Percentiles rank a stretch among this genome's conserved stretches.
Evolutionary conservation across 305 asterid species (phyloP).

Genomic region (Nicotiana rustica): DNA sequence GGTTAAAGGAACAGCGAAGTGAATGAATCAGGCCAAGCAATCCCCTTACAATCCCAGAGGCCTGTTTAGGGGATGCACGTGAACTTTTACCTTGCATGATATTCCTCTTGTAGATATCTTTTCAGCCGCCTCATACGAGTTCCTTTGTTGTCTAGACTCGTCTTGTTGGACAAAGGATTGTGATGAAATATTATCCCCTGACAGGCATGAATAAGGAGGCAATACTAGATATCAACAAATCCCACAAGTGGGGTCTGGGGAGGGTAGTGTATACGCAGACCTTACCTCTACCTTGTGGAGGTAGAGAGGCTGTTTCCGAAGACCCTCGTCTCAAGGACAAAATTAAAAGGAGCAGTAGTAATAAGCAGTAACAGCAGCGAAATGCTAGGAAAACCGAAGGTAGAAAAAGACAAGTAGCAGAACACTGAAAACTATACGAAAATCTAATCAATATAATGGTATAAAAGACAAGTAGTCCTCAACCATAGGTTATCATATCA

Average conservation of each 20-base stretch:
- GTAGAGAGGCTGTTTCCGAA: too few species aligned
- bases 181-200: neutral
- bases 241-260: too few species aligned
- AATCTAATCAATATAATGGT: neutral
- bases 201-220: conserved; percentile 21
- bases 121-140: neutral
- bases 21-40: neutral
- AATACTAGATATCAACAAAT: neutral
- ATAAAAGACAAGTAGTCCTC: neutral
- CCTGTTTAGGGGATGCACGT: neutral
- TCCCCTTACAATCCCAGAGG: conserved; percentile 19
- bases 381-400: too few species aligned
- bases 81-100: conserved; percentile 27
- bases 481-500: neutral
- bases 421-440: neutral
- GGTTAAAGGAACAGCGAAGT: neutral
- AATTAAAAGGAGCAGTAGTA: too few species aligned
- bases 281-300: too few species aligned
- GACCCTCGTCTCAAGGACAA: too few species aligned
- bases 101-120: neutral
- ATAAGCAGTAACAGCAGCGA: too few species aligned
- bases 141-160: neutral
- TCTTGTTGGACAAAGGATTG: neutral
- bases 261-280: too few species aligned
- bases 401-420: neutral